Evolutionary conservation across 2,329 filamentous ascomycete species (phyloP).

Genomic region (Fusarium sp.): DNA sequence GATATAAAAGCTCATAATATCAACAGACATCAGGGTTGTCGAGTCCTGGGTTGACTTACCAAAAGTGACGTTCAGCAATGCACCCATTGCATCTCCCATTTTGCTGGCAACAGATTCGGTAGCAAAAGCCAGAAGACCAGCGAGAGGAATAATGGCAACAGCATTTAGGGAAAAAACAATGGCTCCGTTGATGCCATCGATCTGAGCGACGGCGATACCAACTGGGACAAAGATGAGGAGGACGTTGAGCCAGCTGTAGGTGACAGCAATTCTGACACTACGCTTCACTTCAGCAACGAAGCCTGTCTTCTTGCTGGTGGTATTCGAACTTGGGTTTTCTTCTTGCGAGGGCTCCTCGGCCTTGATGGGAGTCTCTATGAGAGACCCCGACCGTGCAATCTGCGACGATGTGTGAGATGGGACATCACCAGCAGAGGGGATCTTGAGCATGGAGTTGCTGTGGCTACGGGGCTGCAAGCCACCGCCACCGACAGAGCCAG

Average conservation of each 20-base stretch:
- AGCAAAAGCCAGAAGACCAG: constrained; percentile 77
- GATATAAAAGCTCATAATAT: background rate
- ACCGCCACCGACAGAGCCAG: constrained; percentile 13
- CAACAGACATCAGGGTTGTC: background rate
- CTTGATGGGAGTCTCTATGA: constrained; percentile 57
- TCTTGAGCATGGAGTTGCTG: constrained; percentile 46
- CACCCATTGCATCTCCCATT: constrained; percentile 79
- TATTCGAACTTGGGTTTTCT: constrained; percentile 46
- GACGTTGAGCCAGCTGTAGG: constrained; percentile 82
- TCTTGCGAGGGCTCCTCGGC: constrained; percentile 36
- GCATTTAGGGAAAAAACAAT: constrained; percentile 81
- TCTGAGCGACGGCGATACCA: constrained; percentile 74
- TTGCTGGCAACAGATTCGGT: constrained; percentile 80
- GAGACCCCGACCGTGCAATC: constrained; percentile 67
- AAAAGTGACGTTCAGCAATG: constrained; percentile 81
- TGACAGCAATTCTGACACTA: constrained; percentile 67
- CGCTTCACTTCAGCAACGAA: constrained; percentile 64
- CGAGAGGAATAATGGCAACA: constrained; percentile 80
- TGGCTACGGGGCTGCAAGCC: constrained; percentile 32
- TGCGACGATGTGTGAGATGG: constrained; percentile 61
- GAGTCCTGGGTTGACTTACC: constrained; percentile 59
- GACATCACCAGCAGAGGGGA: constrained; percentile 39
- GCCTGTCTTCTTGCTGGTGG: constrained; percentile 53
- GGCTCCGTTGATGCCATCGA: constrained; percentile 66
- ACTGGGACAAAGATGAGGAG: constrained; percentile 82